Conservation (phyloP, 305 asterid genomes). For the Euphrasia arctica region DNA sequence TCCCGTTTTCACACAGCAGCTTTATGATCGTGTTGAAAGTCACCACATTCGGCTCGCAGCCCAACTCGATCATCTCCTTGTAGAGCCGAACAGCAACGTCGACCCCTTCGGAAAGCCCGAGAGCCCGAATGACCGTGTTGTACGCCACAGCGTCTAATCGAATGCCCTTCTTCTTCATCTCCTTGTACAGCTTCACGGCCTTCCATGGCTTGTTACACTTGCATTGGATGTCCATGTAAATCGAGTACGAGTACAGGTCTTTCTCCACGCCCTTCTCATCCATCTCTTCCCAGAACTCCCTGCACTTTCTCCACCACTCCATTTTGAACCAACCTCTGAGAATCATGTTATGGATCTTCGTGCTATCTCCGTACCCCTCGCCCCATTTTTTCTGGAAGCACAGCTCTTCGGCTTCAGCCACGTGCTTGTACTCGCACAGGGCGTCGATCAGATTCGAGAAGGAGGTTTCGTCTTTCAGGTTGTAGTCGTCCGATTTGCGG, state of each 20-base stretch:
- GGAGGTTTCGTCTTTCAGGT: slow-evolving; percentile 66
- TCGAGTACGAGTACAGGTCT: slow-evolving; percentile 78
- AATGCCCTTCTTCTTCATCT: slow-evolving; percentile 75
- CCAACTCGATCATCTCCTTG: slow-evolving; percentile 72
- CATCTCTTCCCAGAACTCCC: slow-evolving; percentile 92
- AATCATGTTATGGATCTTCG: slow-evolving; percentile 65
- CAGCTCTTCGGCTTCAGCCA: slow-evolving; percentile 81
- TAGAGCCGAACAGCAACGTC: slow-evolving; percentile 67
- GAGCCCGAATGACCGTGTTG: slow-evolving; percentile 69
- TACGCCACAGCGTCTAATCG: slow-evolving; percentile 70
- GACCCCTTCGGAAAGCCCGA: slow-evolving; percentile 76
- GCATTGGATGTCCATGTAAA: slow-evolving; percentile 80
- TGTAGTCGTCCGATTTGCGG: slow-evolving; percentile 48
- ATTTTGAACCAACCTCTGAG: slow-evolving; percentile 87
- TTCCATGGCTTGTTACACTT: slow-evolving; percentile 89
- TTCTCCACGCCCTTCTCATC: slow-evolving; percentile 63
- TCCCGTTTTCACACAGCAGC: slow-evolving; percentile 77
- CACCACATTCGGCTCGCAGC: slow-evolving; percentile 63
- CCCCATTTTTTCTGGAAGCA: slow-evolving; percentile 48
- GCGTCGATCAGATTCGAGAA: slow-evolving; percentile 77
- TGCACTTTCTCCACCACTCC: slow-evolving; percentile 84
- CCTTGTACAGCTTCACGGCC: slow-evolving; percentile 75
- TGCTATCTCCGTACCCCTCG: slow-evolving; percentile 26
- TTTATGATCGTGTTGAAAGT: slow-evolving; percentile 74
- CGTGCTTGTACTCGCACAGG: slow-evolving; percentile 85